Base-by-base conservation (phyloP, 495 filamentous ascomycete genomes). In the Amniculicola lignicola region DNA sequence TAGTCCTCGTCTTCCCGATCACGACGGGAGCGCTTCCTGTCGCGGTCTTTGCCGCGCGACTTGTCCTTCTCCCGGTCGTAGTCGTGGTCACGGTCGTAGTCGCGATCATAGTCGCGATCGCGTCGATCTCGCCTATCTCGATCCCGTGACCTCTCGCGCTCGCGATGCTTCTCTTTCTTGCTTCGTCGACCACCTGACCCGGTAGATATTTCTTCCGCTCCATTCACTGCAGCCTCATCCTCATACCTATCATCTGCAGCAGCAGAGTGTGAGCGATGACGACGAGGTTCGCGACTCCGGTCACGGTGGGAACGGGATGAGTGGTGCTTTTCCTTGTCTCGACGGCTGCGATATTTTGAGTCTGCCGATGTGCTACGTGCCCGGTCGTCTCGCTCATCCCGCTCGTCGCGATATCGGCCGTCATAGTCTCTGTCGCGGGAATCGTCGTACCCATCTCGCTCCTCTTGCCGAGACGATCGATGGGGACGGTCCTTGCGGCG, bases 1-100 rank as follows among this genome's bases (percentile, higher is more conserved):
- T 65, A 61, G 2, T 77, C 77, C n/a, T 59, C 52, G 2, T 64
- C 68, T 9, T 75, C 75, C 11, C 75, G 73, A 29, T 80, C 79
- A 16, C 77, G 78, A 19, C 75, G 75, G 16, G 78, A 76, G 7
- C 76, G 71, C 63, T 85, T 85, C 41, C 72, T 52, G 11, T 62
- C 59, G 44, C 65, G 54, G 7, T 77, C 75, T 19, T 73, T 70
- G 38, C 75, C 68, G 12, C 74, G 72, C 22, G 75, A 72, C 19
- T 76, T 66, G 11, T 79, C 74, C 21, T 64, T 46, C 39, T 56
- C 41, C 21, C 53, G 51, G 21, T 69, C 61, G 41, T 52, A 60
- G 4, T 74, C 65, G 23, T 75, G 66, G 15, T 79, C 73, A 4
- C 54, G 28, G 37, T 70, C 65, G 22, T 75, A 66, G n/a, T 78